Evolutionary conservation across 331 rosid genomes (phyloP).

Genomic region (Cydonia oblonga): DNA sequence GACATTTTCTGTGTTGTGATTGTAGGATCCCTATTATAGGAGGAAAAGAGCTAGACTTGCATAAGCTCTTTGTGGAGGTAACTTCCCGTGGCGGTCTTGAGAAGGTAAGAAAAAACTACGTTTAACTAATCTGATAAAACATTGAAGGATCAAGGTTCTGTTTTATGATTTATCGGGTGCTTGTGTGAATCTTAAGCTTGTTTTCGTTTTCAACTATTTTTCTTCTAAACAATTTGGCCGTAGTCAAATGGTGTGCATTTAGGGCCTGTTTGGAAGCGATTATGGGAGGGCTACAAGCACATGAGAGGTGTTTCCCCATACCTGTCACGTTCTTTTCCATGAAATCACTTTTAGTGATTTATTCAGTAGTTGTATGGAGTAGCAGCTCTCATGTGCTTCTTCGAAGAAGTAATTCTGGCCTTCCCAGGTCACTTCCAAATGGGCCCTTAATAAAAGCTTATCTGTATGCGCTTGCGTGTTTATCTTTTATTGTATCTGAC

Average conservation of each 20-base stretch:
- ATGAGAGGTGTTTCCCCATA: too few species aligned
- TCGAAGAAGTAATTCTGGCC: not conserved
- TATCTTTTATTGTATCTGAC: not conserved
- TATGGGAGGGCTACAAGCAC: too few species aligned
- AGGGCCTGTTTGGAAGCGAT: too few species aligned
- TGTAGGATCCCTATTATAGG: constrained; percentile 76
- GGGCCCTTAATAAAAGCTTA: not conserved
- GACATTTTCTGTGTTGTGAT: not conserved
- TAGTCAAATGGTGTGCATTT: not conserved
- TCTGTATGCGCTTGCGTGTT: not conserved
- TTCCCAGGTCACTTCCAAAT: not conserved
- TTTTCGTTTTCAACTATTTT: not conserved
- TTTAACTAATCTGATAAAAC: not conserved
- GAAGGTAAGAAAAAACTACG: constrained; percentile 35
- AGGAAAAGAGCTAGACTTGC: constrained; percentile 73
- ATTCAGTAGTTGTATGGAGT: not conserved
- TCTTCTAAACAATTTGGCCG: not conserved
- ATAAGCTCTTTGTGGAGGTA: constrained; percentile 67
- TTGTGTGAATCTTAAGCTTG: not conserved
- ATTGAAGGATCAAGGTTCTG: not conserved
- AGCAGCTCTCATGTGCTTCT: not conserved
- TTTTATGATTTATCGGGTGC: not conserved
- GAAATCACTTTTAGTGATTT: not conserved
- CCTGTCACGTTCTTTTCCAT: too few species aligned
- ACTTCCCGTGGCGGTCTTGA: constrained; percentile 76